Percentiles rank a stretch among this genome's conserved stretches.
These are phyloP conservation scores for Mycosphaerelloides madeirae DNA, from an alignment of 2,329 filamentous ascomycete genomes.

Conservation along the genomic window DNA sequence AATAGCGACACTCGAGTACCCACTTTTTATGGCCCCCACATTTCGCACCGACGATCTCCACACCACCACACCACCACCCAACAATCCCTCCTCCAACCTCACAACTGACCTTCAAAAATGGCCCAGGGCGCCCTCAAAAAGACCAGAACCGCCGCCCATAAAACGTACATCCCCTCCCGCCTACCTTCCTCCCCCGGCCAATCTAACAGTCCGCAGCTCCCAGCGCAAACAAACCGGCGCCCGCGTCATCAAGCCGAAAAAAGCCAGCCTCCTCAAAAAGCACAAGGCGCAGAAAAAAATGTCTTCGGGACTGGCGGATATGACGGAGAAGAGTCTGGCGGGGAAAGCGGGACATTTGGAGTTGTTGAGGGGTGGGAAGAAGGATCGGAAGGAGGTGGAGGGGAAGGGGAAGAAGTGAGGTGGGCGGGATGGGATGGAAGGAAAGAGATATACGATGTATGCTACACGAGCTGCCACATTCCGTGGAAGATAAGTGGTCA, in stretches of 20 bases:
- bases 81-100: background rate
- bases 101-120: slow-evolving; percentile 17
- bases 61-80: background rate
- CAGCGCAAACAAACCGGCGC: slow-evolving; percentile 43
- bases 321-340: slow-evolving; percentile 64
- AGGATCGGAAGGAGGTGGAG: slow-evolving; percentile 40
- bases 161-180: slow-evolving; percentile 14
- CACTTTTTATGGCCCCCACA: background rate
- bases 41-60: no score
- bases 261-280: slow-evolving; percentile 54
- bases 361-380: slow-evolving; percentile 62
- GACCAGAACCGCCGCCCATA: slow-evolving; percentile 24
- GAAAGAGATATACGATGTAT: no score
- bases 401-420: slow-evolving; percentile 9
- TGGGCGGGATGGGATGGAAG: no score
- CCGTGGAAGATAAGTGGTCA: no score
- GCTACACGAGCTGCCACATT: no score
- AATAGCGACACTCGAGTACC: background rate
- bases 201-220: no score
- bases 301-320: slow-evolving; percentile 55
- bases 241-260: slow-evolving; percentile 63
- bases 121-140: slow-evolving; percentile 30
- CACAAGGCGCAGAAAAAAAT: slow-evolving; percentile 64
- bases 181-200: background rate
- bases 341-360: slow-evolving; percentile 66